Conservation (phyloP, 805 yeast species). For the Starmerella potacharoeniae region DNA sequence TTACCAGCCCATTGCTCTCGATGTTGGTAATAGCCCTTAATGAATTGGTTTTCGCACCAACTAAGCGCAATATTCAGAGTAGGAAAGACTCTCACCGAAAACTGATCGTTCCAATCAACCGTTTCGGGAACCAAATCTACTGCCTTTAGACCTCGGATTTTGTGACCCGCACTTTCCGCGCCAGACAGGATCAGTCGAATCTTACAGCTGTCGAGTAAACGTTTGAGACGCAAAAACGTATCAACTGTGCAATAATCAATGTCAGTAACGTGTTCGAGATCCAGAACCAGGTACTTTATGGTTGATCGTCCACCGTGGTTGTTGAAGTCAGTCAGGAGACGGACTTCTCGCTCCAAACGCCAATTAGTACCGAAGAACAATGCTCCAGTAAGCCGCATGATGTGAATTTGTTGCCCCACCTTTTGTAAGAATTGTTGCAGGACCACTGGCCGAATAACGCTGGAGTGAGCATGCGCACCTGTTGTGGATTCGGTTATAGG, state of each 20-base stretch:
- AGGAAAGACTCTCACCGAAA: slow-evolving; percentile 49
- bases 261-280: slow-evolving; percentile 64
- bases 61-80: slow-evolving; percentile 81
- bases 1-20: slow-evolving; percentile 1
- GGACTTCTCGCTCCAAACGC: slow-evolving; percentile 67
- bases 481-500: slow-evolving; percentile 73
- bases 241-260: slow-evolving; percentile 95
- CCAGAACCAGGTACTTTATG: slow-evolving; percentile 70
- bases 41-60: slow-evolving; percentile 91
- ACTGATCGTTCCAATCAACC: slow-evolving; percentile 26
- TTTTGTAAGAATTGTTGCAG: slow-evolving; percentile 74
- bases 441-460: slow-evolving; percentile 80
- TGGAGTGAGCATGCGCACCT: slow-evolving; percentile 81
- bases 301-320: slow-evolving; percentile 52
- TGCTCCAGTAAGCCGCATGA: slow-evolving; percentile 76
- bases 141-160: slow-evolving; percentile 61
- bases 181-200: slow-evolving; percentile 72
- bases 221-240: slow-evolving; percentile 77
- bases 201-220: slow-evolving; percentile 56
- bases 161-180: slow-evolving; percentile 52
- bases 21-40: slow-evolving; percentile 43
- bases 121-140: slow-evolving; percentile 63
- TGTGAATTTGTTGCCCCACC: slow-evolving; percentile 84
- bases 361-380: slow-evolving; percentile 93
- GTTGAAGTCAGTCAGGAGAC: slow-evolving; percentile 29